Conservation (phyloP, 2,329 filamentous ascomycete species). For the Neopestalotiopsis rosae region DNA sequence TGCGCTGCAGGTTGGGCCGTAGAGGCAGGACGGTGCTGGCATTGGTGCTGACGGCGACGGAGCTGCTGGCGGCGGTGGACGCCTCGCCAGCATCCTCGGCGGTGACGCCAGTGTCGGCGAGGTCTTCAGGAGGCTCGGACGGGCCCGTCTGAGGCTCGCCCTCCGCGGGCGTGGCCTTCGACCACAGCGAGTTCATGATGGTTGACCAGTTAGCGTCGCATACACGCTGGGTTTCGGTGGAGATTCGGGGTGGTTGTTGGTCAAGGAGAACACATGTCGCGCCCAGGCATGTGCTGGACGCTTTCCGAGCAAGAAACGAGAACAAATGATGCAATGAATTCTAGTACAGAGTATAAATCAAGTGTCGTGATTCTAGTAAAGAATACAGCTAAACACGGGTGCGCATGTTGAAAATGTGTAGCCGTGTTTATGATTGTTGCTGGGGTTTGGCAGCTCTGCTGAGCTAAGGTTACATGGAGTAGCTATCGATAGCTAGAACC, state of each 20-base stretch:
- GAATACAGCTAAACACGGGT: not conserved
- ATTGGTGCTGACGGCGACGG: constrained; percentile 25
- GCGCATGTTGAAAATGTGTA: not conserved
- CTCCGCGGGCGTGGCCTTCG: constrained; percentile 37
- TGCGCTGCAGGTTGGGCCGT: constrained; percentile 37
- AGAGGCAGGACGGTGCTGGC: constrained; percentile 18
- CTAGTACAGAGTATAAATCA: not conserved
- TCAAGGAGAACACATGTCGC: constrained; percentile 2
- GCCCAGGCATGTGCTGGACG: not conserved
- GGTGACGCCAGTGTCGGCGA: constrained; percentile 37
- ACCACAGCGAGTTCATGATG: constrained; percentile 53
- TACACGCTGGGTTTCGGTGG: constrained; percentile 7
- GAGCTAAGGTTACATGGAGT: not conserved
- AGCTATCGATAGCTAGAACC: constrained; percentile 6
- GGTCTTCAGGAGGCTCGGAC: constrained; percentile 33
- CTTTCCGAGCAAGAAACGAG: not conserved
- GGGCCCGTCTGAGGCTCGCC: constrained; percentile 31
- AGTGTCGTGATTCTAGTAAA: not conserved
- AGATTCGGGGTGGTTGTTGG: not conserved
- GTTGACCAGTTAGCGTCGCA: constrained; percentile 7
- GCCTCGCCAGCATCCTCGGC: constrained; percentile 32
- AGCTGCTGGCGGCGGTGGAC: constrained; percentile 22
- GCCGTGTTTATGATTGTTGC: not conserved
- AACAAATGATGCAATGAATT: not conserved
- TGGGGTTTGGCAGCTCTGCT: not conserved